phyloP scores from a whole-genome alignment of 192 early-diverging fungal species.

The Podochytrium sp. region DNA sequence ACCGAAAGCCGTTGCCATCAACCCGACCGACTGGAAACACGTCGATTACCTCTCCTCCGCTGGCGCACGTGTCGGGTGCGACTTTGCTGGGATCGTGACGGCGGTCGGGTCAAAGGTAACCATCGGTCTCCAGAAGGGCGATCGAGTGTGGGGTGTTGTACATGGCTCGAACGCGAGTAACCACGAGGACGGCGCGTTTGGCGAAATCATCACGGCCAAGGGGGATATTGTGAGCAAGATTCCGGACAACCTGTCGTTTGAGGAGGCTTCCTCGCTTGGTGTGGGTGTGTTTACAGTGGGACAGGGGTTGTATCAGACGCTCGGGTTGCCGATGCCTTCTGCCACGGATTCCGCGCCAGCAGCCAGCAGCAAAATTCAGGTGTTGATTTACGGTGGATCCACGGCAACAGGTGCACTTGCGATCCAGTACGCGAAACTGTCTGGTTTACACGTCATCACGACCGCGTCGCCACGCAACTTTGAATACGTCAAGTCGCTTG shows the following conservation, averaged over 20 bases:
- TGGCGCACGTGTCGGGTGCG: neutral
- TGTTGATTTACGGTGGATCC: conserved; percentile 42
- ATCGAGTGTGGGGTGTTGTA: neutral
- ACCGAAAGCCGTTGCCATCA: neutral
- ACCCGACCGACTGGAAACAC: conserved; percentile 9
- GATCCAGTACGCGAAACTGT: conserved; percentile 42
- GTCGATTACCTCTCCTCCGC: neutral
- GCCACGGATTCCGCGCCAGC: conserved; percentile 6
- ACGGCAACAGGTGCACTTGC: conserved; percentile 42
- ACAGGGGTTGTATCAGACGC: conserved; percentile 26
- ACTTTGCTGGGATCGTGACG: neutral
- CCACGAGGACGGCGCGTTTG: conserved; percentile 9
- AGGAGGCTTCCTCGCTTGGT: conserved; percentile 4
- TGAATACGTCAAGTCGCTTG: conserved; percentile 21
- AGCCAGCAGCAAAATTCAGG: no score
- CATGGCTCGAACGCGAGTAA: conserved; percentile 5
- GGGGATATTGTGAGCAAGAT: neutral
- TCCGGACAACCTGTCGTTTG: conserved; percentile 10
- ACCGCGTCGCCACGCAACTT: conserved; percentile 28
- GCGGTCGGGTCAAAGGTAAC: neutral
- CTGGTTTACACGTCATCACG: conserved; percentile 28
- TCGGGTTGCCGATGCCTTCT: conserved; percentile 28
- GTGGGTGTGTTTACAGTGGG: conserved; percentile 7
- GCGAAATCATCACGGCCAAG: conserved; percentile 3
- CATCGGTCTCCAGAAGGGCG: neutral